Conservation (phyloP, 768 basidiomycete species). For the Phanerochaete sordida region DNA sequence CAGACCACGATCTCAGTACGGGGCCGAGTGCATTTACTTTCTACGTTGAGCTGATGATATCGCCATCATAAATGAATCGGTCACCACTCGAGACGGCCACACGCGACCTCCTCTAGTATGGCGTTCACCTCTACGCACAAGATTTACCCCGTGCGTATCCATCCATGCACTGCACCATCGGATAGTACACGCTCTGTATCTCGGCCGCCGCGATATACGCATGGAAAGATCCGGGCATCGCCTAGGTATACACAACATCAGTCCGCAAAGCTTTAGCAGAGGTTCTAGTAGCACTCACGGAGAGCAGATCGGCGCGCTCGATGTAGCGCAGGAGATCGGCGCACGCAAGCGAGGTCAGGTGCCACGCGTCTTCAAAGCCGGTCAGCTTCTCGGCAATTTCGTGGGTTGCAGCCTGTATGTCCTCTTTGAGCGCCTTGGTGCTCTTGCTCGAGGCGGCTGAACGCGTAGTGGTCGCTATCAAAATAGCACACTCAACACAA, state of each 20-base stretch:
- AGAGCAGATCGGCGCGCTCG: constrained; percentile 17
- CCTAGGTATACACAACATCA: not conserved
- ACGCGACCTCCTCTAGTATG: no score
- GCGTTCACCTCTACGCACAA: no score
- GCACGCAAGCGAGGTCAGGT: constrained; percentile 20
- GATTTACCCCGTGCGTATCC: not conserved
- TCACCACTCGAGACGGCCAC: no score
- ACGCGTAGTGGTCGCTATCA: no score
- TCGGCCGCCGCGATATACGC: not conserved
- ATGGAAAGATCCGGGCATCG: not conserved
- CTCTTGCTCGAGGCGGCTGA: no score
- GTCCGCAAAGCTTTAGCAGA: not conserved
- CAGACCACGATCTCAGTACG: no score
- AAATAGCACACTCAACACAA: not conserved
- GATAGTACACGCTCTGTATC: not conserved
- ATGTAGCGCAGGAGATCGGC: constrained; percentile 16
- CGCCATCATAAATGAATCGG: no score
- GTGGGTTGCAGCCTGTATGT: not conserved
- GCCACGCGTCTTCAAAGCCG: constrained; percentile 28
- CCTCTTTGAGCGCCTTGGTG: no score
- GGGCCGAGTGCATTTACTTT: no score
- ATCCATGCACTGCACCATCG: not conserved
- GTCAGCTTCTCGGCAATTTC: constrained; percentile 19
- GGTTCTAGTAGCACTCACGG: constrained; percentile 10
- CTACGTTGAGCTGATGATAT: no score